Percentiles rank a stretch among this genome's conserved stretches.
Evolutionary conservation across 352 stramenopile genomes (phyloP).

Genomic region (Paralagenidium karlingii): DNA sequence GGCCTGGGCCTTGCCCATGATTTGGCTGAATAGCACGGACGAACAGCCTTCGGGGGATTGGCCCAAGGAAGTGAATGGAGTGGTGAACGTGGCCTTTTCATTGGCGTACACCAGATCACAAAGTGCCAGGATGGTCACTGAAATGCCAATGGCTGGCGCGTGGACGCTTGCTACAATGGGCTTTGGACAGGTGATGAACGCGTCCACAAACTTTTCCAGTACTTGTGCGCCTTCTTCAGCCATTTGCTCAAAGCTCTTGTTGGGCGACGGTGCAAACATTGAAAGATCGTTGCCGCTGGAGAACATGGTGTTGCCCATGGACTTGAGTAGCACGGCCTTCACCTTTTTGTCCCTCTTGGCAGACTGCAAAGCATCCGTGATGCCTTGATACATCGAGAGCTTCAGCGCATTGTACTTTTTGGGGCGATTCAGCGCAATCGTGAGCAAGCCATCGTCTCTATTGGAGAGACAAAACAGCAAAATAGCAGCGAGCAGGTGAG

Average conservation of each 20-base stretch:
- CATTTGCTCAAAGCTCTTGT: conserved; percentile 40
- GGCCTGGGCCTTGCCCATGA: conserved; percentile 74
- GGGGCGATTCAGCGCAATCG: conserved; percentile 68
- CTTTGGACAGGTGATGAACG: conserved; percentile 84
- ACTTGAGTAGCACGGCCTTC: conserved; percentile 79
- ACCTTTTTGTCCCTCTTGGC: conserved; percentile 53
- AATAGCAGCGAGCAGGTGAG: neutral
- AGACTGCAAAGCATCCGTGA: conserved; percentile 51
- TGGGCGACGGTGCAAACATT: conserved; percentile 55
- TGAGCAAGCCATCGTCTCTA: conserved; percentile 45
- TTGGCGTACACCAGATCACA: conserved; percentile 86
- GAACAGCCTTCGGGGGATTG: conserved; percentile 87
- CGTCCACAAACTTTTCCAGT: conserved; percentile 51
- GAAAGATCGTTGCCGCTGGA: conserved; percentile 82
- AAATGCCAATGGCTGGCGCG: conserved; percentile 83
- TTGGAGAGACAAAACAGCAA: neutral
- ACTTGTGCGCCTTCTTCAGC: conserved; percentile 35
- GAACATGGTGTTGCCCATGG: conserved; percentile 79
- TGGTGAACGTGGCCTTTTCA: conserved; percentile 82
- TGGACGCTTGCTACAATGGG: conserved; percentile 84
- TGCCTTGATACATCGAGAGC: conserved; percentile 65
- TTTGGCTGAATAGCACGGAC: conserved; percentile 69
- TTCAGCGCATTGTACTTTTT: conserved; percentile 84
- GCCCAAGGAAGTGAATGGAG: conserved; percentile 84
- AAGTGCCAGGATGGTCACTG: conserved; percentile 77